Conservation (phyloP, 2,329 filamentous ascomycete species). For the Xylaria multiplex region DNA sequence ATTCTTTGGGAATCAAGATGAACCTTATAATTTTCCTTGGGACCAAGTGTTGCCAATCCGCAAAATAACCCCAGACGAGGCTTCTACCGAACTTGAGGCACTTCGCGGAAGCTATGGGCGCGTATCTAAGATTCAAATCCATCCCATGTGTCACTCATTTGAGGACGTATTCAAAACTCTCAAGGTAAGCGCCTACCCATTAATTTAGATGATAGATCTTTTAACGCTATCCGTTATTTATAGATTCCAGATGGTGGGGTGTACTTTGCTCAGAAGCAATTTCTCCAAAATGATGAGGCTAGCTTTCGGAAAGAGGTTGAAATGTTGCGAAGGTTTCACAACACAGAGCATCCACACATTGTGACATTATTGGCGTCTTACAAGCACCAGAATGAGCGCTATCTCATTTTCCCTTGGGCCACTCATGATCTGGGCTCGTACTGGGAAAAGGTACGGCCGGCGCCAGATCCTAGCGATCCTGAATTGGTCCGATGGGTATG, state of each 20-base stretch:
- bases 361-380: constrained; percentile 11
- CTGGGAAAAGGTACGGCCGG: neutral
- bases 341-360: neutral
- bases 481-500: constrained; percentile 13
- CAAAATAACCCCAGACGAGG: neutral
- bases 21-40: neutral
- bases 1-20: neutral
- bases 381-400: neutral
- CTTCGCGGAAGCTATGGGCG: neutral
- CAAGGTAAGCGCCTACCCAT: neutral
- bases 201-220: too few relatives aligned
- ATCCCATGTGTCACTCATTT: constrained; percentile 22
- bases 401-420: constrained; percentile 26
- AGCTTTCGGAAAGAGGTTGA: constrained; percentile 2
- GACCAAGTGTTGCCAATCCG: constrained; percentile 1
- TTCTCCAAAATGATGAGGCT: neutral
- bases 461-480: neutral
- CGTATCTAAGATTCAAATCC: constrained; percentile 16
- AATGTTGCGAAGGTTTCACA: constrained; percentile 15
- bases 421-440: constrained; percentile 6
- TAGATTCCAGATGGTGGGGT: neutral
- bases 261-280: constrained; percentile 19
- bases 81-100: too few relatives aligned
- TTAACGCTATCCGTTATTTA: neutral
- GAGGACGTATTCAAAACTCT: neutral